Evolutionary conservation across 768 basidiomycete genomes (phyloP).

Genomic region (Kwoniella pini): DNA sequence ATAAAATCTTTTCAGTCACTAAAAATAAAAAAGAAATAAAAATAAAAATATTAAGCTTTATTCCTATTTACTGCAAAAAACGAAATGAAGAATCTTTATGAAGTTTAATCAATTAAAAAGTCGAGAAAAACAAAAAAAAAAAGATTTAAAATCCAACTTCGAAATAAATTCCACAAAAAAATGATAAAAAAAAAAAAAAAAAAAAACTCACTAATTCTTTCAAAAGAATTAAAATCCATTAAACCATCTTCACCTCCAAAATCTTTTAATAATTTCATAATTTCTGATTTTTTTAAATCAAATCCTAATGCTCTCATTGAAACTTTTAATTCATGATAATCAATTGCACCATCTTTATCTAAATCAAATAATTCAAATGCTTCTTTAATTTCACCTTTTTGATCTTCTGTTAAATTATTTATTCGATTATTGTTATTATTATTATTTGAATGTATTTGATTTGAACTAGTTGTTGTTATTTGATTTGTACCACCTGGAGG

Average conservation of each 20-base stretch:
- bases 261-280: constrained; percentile 88
- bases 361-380: constrained; percentile 99
- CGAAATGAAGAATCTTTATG: no score
- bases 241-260: constrained; percentile 65
- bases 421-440: neutral
- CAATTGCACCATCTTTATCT: constrained; percentile 93
- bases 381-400: constrained; percentile 93
- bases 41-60: neutral
- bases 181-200: neutral
- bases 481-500: neutral
- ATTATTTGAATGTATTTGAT: constrained; percentile 1
- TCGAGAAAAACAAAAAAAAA: no score
- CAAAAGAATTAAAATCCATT: constrained; percentile 92
- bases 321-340: constrained; percentile 99
- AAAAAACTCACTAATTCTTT: constrained; percentile 75
- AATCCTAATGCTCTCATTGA: constrained; percentile 98
- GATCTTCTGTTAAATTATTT: constrained; percentile 52
- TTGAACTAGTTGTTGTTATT: neutral
- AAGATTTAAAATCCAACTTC: no score
- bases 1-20: constrained; percentile 94
- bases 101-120: no score
- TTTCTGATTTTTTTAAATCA: constrained; percentile 97
- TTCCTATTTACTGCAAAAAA: no score
- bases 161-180: no score
- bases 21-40: constrained; percentile 2